Evolutionary conservation across 345 rosid genomes (phyloP).

Genomic region (Abelmoschus esculentus): DNA sequence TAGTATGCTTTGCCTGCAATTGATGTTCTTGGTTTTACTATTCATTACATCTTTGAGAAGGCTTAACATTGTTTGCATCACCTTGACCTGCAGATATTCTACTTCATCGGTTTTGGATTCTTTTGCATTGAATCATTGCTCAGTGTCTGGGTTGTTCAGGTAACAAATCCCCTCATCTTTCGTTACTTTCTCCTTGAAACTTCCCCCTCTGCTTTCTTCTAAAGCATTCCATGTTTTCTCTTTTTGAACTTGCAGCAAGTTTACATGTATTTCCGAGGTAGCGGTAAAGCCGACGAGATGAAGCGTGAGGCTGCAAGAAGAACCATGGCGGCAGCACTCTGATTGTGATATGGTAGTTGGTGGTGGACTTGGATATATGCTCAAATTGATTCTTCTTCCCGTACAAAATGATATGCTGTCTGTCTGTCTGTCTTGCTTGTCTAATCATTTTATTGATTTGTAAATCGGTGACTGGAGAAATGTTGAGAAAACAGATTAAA

Average conservation of each 20-base stretch:
- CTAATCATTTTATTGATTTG: conserved; percentile 9
- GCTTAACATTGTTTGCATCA: conserved; percentile 1
- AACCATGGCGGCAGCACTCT: conserved; percentile 73
- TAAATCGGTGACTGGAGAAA: neutral
- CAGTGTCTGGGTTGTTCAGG: conserved; percentile 99
- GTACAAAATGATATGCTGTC: neutral
- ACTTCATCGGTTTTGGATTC: conserved; percentile 78
- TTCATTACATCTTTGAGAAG: neutral
- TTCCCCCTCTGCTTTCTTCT: neutral
- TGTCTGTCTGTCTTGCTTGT: neutral
- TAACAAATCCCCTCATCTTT: conserved; percentile 17
- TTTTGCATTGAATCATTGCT: conserved; percentile 75
- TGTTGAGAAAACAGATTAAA: neutral
- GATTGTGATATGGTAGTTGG: conserved; percentile 6
- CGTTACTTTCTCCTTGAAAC: neutral
- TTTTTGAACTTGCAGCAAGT: conserved; percentile 64
- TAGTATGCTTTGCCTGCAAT: neutral
- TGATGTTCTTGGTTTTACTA: neutral
- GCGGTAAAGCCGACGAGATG: conserved; percentile 81
- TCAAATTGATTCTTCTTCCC: neutral
- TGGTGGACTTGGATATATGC: neutral
- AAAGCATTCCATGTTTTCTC: neutral
- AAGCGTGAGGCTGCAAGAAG: conserved; percentile 64
- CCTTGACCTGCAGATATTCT: conserved; percentile 57
- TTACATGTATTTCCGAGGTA: conserved; percentile 89